These are phyloP conservation scores for Persicaria tinctoria DNA, from an alignment of 148 eudicot species.

Conservation along the genomic window DNA sequence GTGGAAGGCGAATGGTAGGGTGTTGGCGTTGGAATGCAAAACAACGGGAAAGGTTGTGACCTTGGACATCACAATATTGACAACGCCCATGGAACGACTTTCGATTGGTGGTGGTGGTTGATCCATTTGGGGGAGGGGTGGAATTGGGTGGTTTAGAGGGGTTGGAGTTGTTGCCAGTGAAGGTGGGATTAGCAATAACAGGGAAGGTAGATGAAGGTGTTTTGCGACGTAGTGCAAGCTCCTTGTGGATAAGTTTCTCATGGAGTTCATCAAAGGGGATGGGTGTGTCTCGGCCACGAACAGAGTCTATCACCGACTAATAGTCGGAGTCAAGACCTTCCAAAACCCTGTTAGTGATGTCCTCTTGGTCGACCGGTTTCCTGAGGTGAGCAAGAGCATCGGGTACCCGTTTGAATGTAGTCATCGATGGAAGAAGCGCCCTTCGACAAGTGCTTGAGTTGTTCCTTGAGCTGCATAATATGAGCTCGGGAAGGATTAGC, in stretches of 20 bases:
- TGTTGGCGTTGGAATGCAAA: background rate
- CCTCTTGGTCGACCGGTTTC: background rate
- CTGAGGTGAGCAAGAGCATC: background rate
- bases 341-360: background rate
- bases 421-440: background rate
- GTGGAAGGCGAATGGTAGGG: background rate
- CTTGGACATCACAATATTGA: background rate
- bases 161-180: background rate
- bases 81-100: background rate
- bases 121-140: background rate
- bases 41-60: background rate
- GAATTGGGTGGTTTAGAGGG: background rate
- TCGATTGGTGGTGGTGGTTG: background rate
- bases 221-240: background rate
- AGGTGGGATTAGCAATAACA: background rate
- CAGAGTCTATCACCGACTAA: background rate
- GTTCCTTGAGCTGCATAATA: no score
- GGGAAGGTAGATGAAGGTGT: background rate
- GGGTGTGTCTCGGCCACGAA: background rate
- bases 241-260: background rate
- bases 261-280: background rate
- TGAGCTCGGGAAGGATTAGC: no score
- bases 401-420: background rate
- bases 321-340: background rate
- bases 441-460: no score